Conservation (phyloP, 371 early-diverging fungal species). For the Circinella umbellata region DNA sequence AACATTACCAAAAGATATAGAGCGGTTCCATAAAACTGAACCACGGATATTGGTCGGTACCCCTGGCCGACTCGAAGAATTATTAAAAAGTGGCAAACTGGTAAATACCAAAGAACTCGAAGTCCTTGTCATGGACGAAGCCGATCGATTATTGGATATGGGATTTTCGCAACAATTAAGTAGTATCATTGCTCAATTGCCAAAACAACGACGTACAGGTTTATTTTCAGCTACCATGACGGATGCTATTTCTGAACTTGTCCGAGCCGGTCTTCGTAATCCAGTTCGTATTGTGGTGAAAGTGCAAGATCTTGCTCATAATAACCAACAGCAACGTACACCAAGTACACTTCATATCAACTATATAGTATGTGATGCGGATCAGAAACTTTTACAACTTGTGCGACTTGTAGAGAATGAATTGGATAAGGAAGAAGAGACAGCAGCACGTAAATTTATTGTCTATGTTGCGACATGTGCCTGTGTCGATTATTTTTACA, state of each 20-base stretch:
- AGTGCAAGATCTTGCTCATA: constrained; percentile 68
- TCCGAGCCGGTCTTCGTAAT: constrained; percentile 89
- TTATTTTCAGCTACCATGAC: constrained; percentile 99
- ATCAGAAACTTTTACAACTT: constrained; percentile 84
- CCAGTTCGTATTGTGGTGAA: constrained; percentile 89
- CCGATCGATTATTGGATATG: constrained; percentile 93
- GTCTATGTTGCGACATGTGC: constrained; percentile 95
- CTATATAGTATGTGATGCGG: constrained; percentile 76
- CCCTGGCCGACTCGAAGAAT: constrained; percentile 95
- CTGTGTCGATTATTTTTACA: constrained; percentile 93
- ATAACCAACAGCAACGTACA: constrained; percentile 64
- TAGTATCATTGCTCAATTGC: constrained; percentile 80
- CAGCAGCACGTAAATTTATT: constrained; percentile 79
- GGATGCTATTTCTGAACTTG: constrained; percentile 86
- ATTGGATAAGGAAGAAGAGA: constrained; percentile 20
- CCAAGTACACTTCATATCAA: constrained; percentile 76
- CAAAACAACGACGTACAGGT: constrained; percentile 95
- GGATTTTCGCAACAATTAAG: constrained; percentile 87
- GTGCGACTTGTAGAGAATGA: constrained; percentile 56
- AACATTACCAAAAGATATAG: constrained; percentile 69
- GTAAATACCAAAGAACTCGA: constrained; percentile 84
- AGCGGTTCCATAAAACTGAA: constrained; percentile 56
- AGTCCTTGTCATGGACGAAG: constrained; percentile 93
- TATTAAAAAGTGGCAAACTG: constrained; percentile 64
- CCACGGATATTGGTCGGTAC: constrained; percentile 95